Evolutionary conservation across 345 rosid species (phyloP).

Genomic region (Syzygium oleosum): DNA sequence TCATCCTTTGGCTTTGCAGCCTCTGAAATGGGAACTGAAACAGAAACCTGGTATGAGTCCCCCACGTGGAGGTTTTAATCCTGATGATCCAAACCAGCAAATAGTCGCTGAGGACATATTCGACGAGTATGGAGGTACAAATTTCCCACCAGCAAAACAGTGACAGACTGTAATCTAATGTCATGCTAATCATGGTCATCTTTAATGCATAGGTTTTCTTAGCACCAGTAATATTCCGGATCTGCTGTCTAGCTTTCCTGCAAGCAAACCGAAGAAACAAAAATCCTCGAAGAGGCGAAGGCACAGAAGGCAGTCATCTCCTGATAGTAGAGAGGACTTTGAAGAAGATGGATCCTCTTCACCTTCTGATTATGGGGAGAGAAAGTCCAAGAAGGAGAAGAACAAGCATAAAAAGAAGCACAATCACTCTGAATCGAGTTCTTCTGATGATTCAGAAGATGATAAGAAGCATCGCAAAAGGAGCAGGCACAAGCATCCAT

Average conservation of each 20-base stretch:
- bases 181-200: background rate
- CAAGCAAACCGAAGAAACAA: slow-evolving; percentile 32
- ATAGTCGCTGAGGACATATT: slow-evolving; percentile 95
- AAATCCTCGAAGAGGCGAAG: slow-evolving; percentile 39
- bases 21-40: slow-evolving; percentile 95
- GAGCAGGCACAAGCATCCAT: slow-evolving; percentile 22
- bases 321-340: background rate
- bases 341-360: slow-evolving; percentile 14
- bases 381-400: slow-evolving; percentile 28
- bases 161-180: background rate
- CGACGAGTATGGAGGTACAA: slow-evolving; percentile 90
- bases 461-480: slow-evolving; percentile 16
- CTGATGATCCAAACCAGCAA: slow-evolving; percentile 91
- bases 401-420: slow-evolving; percentile 29
- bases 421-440: slow-evolving; percentile 23
- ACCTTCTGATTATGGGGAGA: slow-evolving; percentile 19
- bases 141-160: background rate
- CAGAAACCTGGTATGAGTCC: slow-evolving; percentile 97
- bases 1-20: slow-evolving; percentile 28
- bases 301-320: slow-evolving; percentile 36
- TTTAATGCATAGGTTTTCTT: slow-evolving; percentile 59
- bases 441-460: slow-evolving; percentile 26
- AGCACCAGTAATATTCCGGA: slow-evolving; percentile 49
- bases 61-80: slow-evolving; percentile 93
- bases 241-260: slow-evolving; percentile 38